These are phyloP conservation scores for Kockiozyma suomiensis DNA, from an alignment of 805 yeast species.

Conservation along the genomic window DNA sequence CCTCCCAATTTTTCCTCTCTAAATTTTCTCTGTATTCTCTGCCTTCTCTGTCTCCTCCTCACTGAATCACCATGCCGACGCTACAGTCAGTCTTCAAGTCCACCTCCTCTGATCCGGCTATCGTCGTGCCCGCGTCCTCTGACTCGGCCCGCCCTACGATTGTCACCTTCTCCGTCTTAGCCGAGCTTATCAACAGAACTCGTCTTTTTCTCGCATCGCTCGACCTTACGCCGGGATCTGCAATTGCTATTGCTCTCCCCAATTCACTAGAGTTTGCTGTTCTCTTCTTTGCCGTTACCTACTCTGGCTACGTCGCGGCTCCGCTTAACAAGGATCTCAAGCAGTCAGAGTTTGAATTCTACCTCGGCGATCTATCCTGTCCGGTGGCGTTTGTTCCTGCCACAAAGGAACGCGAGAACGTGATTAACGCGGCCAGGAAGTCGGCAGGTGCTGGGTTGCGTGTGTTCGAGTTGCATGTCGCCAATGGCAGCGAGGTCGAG, in stretches of 20 bases:
- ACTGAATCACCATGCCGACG: constrained; percentile 19
- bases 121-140: constrained; percentile 21
- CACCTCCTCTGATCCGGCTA: constrained; percentile 15
- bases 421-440: constrained; percentile 55
- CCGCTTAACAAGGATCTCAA: constrained; percentile 69
- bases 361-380: constrained; percentile 61
- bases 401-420: constrained; percentile 47
- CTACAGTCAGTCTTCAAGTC: constrained; percentile 1
- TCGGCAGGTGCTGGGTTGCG: constrained; percentile 39
- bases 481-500: background rate
- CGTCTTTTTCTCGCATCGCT: constrained; percentile 26
- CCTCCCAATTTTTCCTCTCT: no score
- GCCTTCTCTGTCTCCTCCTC: no score
- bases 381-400: constrained; percentile 64
- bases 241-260: constrained; percentile 56
- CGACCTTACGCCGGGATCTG: constrained; percentile 18
- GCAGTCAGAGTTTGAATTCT: constrained; percentile 63
- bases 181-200: constrained; percentile 1
- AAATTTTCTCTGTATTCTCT: background rate
- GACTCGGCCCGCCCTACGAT: background rate
- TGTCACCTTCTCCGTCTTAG: constrained; percentile 18
- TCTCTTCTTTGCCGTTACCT: constrained; percentile 59
- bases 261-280: constrained; percentile 62
- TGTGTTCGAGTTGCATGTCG: constrained; percentile 14
- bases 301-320: constrained; percentile 62